These are phyloP conservation scores for Phlegmacium glaucopus DNA, from an alignment of 768 basidiomycete species.

Conservation along the genomic window DNA sequence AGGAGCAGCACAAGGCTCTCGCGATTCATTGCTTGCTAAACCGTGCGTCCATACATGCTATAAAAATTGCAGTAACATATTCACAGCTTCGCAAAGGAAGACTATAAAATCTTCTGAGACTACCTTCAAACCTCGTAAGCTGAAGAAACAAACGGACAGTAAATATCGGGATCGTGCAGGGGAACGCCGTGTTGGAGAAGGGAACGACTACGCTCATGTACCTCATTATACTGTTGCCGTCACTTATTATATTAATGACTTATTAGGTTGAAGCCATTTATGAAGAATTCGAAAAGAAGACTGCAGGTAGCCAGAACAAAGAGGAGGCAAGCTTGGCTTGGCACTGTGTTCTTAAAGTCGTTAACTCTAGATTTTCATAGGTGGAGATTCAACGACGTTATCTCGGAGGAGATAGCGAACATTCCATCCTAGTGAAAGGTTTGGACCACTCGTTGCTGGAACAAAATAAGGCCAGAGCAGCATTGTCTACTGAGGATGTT, in stretches of 20 bases:
- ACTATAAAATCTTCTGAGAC: constrained; percentile 50
- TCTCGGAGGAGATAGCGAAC: constrained; percentile 81
- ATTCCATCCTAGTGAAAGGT: constrained; percentile 86
- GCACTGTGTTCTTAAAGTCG: not conserved
- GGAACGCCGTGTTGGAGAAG: constrained; percentile 64
- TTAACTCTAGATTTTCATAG: constrained; percentile 28
- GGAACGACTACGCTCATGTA: constrained; percentile 74
- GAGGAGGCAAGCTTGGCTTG: constrained; percentile 42
- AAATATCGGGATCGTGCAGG: constrained; percentile 75
- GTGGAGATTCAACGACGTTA: constrained; percentile 73
- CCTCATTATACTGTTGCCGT: not conserved
- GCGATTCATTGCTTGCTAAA: constrained; percentile 32
- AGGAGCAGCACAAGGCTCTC: constrained; percentile 18
- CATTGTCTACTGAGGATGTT: constrained; percentile 64
- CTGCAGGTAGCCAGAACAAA: constrained; percentile 53
- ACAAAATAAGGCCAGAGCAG: constrained; percentile 70
- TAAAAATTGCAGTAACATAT: not conserved
- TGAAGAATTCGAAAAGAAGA: constrained; percentile 74
- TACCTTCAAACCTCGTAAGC: constrained; percentile 78
- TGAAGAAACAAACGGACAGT: constrained; percentile 53
- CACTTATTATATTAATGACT: not conserved
- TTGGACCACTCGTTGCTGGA: constrained; percentile 85
- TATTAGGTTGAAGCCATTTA: constrained; percentile 72
- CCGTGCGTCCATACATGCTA: constrained; percentile 20
- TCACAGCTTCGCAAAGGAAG: constrained; percentile 36